These are phyloP conservation scores for Podaxis carcinomalis DNA, from an alignment of 768 basidiomycete species.

Conservation along the genomic window DNA sequence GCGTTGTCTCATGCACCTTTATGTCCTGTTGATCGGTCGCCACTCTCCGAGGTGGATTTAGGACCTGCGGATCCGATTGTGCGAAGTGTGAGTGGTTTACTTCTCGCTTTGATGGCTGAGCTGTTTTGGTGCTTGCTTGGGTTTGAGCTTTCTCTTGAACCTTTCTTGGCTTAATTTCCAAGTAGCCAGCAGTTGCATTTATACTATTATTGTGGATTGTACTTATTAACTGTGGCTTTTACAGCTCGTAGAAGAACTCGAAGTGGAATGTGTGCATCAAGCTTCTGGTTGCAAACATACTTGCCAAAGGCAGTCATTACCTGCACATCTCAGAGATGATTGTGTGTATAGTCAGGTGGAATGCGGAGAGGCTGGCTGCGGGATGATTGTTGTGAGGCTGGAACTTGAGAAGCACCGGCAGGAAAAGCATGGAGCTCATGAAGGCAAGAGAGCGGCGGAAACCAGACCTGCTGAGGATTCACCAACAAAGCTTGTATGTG, in stretches of 20 bases:
- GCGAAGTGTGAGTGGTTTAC: slow-evolving; percentile 51
- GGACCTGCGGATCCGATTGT: slow-evolving; percentile 69
- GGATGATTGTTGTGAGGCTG: slow-evolving; percentile 37
- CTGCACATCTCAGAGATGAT: slow-evolving; percentile 53
- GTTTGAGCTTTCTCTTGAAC: no score
- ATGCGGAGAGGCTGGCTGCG: slow-evolving; percentile 48
- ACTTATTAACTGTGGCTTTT: slow-evolving; percentile 8
- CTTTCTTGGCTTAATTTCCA: not conserved
- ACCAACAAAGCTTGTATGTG: not conserved
- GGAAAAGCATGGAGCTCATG: slow-evolving; percentile 15
- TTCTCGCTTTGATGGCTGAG: not conserved
- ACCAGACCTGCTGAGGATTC: no score
- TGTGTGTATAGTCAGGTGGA: slow-evolving; percentile 55
- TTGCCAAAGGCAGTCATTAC: slow-evolving; percentile 65
- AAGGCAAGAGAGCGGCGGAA: not conserved
- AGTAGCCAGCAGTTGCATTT: not conserved
- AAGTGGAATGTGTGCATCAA: slow-evolving; percentile 66
- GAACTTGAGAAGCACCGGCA: slow-evolving; percentile 30
- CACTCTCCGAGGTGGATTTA: slow-evolving; percentile 56
- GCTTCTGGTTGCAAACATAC: slow-evolving; percentile 56
- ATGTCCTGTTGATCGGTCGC: slow-evolving; percentile 83
- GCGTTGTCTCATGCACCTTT: slow-evolving; percentile 64
- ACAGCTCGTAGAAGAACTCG: slow-evolving; percentile 80
- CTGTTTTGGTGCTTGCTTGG: no score
- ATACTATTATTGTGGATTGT: not conserved